phyloP scores from a whole-genome alignment of 1,284 basidiomycete species.

The Fomitiporia mediterranea region DNA sequence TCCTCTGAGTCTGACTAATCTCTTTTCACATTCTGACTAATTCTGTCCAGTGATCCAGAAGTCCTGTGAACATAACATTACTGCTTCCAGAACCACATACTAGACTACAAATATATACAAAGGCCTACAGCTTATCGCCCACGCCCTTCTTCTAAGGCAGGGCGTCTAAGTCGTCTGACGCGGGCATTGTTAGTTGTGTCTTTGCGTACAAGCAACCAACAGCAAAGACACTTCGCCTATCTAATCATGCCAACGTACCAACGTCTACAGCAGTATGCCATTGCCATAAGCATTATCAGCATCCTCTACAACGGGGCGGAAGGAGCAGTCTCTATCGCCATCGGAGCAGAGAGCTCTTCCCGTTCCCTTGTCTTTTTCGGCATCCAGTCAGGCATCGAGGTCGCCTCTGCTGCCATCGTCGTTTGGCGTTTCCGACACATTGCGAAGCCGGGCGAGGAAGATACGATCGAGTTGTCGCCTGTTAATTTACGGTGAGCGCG shows the following conservation, averaged over 20 bases:
- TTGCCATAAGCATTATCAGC: slow-evolving; percentile 32
- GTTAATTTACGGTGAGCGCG: slow-evolving; percentile 5
- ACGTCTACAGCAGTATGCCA: slow-evolving; percentile 33
- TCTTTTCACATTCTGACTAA: no score
- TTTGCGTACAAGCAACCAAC: no score
- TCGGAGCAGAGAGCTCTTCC: slow-evolving; percentile 41
- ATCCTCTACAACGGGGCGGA: slow-evolving; percentile 33
- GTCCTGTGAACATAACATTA: no score
- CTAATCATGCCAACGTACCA: slow-evolving; percentile 25
- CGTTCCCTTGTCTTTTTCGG: slow-evolving; percentile 49
- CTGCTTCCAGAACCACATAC: no score
- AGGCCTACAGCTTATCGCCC: no score
- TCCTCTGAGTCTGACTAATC: no score
- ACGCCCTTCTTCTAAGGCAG: no score
- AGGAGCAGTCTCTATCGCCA: slow-evolving; percentile 38
- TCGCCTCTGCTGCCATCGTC: slow-evolving; percentile 37
- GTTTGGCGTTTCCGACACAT: slow-evolving; percentile 39
- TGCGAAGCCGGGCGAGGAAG: slow-evolving; percentile 33
- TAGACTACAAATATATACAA: no score
- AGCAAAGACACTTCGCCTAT: no score
- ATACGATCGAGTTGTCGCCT: slow-evolving; percentile 14
- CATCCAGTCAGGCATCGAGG: slow-evolving; percentile 45
- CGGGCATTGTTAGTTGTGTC: no score
- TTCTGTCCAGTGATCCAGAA: no score
- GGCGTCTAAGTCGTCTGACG: no score